These are phyloP conservation scores for Aspergillus awamori DNA, from an alignment of 2,329 filamentous ascomycete species.

Conservation along the genomic window DNA sequence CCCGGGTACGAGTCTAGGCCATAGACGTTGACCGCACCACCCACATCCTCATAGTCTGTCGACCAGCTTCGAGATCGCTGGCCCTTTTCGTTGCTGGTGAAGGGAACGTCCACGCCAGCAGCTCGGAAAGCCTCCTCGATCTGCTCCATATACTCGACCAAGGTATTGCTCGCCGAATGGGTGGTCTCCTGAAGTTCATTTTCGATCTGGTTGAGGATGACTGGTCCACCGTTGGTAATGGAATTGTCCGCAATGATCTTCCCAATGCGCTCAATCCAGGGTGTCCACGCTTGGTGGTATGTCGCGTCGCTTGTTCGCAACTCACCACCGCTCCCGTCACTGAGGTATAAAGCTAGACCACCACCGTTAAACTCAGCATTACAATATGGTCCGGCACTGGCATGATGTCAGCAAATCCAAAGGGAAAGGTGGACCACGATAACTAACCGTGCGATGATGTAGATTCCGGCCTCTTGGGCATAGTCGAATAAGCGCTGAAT, in stretches of 20 bases:
- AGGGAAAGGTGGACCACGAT: no score
- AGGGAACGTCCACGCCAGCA: slow-evolving; percentile 54
- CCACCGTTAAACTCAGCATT: slow-evolving; percentile 75
- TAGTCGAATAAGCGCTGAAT: slow-evolving; percentile 36
- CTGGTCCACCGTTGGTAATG: slow-evolving; percentile 54
- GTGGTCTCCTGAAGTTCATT: slow-evolving; percentile 55
- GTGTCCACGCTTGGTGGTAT: slow-evolving; percentile 51
- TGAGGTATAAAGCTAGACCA: slow-evolving; percentile 70
- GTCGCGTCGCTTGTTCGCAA: slow-evolving; percentile 47
- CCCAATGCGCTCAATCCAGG: slow-evolving; percentile 52
- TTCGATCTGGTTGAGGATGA: slow-evolving; percentile 58
- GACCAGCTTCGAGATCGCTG: slow-evolving; percentile 56
- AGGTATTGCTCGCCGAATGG: slow-evolving; percentile 48
- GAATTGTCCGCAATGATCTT: slow-evolving; percentile 54
- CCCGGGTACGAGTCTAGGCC: slow-evolving; percentile 39
- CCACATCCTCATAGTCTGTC: slow-evolving; percentile 58
- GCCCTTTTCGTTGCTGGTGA: slow-evolving; percentile 56
- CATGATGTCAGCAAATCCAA: not conserved
- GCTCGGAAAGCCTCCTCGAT: slow-evolving; percentile 50
- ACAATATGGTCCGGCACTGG: slow-evolving; percentile 67
- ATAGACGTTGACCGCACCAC: slow-evolving; percentile 55
- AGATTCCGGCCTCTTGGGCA: slow-evolving; percentile 51
- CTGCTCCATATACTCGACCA: slow-evolving; percentile 58
- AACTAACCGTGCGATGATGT: slow-evolving; percentile 63
- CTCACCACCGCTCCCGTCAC: slow-evolving; percentile 50